Evolutionary conservation across 2,329 filamentous ascomycete species (phyloP), one percentile per base, ranked within the genome.

Genomic region (Paraphoma sp.): DNA sequence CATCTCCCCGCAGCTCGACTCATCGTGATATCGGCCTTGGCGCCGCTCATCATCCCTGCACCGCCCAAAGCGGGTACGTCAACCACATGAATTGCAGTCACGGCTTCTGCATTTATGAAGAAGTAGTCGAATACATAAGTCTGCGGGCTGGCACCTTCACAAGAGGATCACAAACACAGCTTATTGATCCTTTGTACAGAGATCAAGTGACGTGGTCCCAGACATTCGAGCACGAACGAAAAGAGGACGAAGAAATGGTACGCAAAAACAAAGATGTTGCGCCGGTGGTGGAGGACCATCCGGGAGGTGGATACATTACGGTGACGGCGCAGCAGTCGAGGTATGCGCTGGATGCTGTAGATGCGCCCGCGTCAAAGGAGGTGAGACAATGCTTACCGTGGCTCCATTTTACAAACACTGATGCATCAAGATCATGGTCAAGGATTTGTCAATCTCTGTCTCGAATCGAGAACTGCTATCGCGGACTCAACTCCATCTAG

Each of bases 371-470:
- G 11, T 73, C 72, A 1, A 77, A 76, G 60, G 76, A 78, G 57
- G 73, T 75, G 45, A 47, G 45, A 12, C 2, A 10, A 3, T 3
- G 6, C 9, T 23, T 36, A 36, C 4, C 11, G 10, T 14, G 10
- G 2, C 17, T 45, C n/a, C 29, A 16, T 36, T 16, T 7, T 33
- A 23, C 6, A 16, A 38, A 11, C 12, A 11, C 52, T 59, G 11
- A 64, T 14, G 10, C 14, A 11, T n/a, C 11, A 11, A 79, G 76
- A 76, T 81, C 45, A 63, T 78, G 5, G 62, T 93, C 42, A 89
- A 91, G 60, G 89, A 89, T 45, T 81, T 94, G n/a, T 86, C 82
- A 54, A 89, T 93, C 58, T 84, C 85, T 1, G 84, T 93, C 68
- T 59, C 83, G 69, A 73, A 80, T 66, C 36, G 81, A 72, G 91